phyloP scores from a whole-genome alignment of 2,329 filamentous ascomycete species.

The Epichloe uncinata region DNA sequence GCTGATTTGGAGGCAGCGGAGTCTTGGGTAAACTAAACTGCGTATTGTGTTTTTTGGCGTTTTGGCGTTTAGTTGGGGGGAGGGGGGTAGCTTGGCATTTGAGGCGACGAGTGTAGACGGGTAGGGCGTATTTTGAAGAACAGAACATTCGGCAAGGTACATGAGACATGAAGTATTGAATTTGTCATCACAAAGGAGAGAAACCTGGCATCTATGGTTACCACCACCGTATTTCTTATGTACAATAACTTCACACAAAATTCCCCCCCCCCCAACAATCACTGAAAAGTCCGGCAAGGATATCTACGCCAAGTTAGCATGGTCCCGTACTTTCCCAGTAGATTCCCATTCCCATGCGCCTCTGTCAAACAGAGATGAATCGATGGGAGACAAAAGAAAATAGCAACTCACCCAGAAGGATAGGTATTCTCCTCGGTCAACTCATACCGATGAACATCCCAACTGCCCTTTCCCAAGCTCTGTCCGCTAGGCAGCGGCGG shows the following conservation, averaged over 20 bases:
- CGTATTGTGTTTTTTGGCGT: not conserved
- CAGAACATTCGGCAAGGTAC: too few species aligned
- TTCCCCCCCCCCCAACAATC: conserved; percentile 5
- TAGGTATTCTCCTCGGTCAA: conserved; percentile 58
- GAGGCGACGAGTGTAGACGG: too few species aligned
- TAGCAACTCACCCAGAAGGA: conserved; percentile 45
- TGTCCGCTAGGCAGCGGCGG: conserved; percentile 76
- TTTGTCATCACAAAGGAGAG: not conserved
- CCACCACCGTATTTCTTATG: conserved; percentile 1
- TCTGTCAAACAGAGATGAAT: not conserved
- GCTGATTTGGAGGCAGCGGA: conserved; percentile 7
- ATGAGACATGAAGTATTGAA: not conserved
- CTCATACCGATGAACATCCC: conserved; percentile 57
- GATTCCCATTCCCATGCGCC: too few species aligned
- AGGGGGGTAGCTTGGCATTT: too few species aligned
- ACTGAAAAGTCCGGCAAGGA: conserved; percentile 51
- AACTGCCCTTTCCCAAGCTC: conserved; percentile 36
- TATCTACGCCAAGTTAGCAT: conserved; percentile 35
- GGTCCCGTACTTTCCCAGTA: not conserved
- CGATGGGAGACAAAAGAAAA: conserved; percentile 1
- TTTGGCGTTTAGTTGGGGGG: not conserved
- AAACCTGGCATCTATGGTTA: not conserved
- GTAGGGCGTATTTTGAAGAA: too few species aligned
- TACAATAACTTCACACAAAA: conserved; percentile 12
- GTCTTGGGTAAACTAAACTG: not conserved